phyloP scores from a whole-genome alignment of 768 basidiomycete species.

The Lactarius evosmus region DNA sequence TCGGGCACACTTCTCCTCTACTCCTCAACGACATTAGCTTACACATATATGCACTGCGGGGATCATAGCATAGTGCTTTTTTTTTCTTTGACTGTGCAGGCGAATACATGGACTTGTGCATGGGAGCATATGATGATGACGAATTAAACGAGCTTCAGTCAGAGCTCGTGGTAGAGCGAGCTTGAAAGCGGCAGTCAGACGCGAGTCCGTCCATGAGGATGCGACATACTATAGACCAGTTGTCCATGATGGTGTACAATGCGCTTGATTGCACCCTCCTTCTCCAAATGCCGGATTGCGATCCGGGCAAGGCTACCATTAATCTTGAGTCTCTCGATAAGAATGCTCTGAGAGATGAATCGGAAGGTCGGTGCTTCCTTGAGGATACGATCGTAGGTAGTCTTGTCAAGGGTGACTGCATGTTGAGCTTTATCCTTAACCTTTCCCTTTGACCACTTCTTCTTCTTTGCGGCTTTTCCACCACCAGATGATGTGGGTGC shows the following conservation, averaged over 20 bases:
- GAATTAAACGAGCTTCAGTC: constrained; percentile 16
- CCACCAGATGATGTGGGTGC: constrained; percentile 61
- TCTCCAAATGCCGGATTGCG: constrained; percentile 89
- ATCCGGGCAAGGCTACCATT: constrained; percentile 92
- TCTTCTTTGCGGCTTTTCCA: constrained; percentile 95
- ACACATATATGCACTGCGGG: not conserved
- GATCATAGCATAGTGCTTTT: constrained; percentile 1
- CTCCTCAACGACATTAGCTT: not conserved
- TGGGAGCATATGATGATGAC: constrained; percentile 14
- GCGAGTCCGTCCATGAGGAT: constrained; percentile 1
- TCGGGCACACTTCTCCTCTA: not conserved
- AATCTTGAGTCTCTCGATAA: constrained; percentile 97
- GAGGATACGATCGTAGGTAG: constrained; percentile 87
- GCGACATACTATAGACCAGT: constrained; percentile 87
- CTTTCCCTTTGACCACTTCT: constrained; percentile 99
- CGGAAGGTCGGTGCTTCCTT: constrained; percentile 99
- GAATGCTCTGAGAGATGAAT: constrained; percentile 95
- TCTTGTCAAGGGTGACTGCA: constrained; percentile 92
- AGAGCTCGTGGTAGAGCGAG: constrained; percentile 29
- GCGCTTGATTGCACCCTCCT: constrained; percentile 90
- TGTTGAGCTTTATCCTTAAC: constrained; percentile 99
- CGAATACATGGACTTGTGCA: constrained; percentile 24
- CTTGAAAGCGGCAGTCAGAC: constrained; percentile 1
- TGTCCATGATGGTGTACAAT: constrained; percentile 95
- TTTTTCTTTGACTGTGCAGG: constrained; percentile 5